phyloP scores from a whole-genome alignment of 148 eudicot genomes.

The Rhododendron kiyosumense region DNA sequence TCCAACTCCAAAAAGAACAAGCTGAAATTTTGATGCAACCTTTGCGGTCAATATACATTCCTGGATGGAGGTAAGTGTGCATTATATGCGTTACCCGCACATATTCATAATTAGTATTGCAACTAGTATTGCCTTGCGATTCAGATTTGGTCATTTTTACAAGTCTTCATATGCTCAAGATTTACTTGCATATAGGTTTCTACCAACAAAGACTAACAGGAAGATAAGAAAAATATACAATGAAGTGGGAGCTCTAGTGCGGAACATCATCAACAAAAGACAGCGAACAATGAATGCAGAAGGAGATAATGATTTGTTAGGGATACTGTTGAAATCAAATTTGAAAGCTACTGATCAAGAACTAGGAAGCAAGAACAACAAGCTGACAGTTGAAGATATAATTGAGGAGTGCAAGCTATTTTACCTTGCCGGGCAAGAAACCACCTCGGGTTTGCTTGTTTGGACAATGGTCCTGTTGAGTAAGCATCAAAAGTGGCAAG shows the following conservation, averaged over 20 bases:
- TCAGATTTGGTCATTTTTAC: background rate
- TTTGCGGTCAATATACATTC: conserved; percentile 22
- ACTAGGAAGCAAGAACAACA: background rate
- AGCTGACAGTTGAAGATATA: conserved; percentile 1
- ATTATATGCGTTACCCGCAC: background rate
- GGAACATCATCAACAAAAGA: conserved; percentile 13
- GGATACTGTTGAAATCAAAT: conserved; percentile 5
- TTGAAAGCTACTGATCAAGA: background rate
- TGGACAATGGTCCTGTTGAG: conserved; percentile 25
- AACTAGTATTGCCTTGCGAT: background rate
- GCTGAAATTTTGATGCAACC: conserved; percentile 3
- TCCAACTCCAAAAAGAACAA: conserved; percentile 26
- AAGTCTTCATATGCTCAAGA: background rate
- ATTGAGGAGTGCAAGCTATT: conserved; percentile 9
- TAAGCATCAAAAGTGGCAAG: conserved; percentile 25
- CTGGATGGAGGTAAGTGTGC: conserved; percentile 29
- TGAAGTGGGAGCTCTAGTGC: conserved; percentile 10
- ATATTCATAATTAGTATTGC: background rate
- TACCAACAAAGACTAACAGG: conserved; percentile 31
- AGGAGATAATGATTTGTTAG: background rate
- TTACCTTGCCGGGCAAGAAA: conserved; percentile 18
- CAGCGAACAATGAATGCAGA: background rate
- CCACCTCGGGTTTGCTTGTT: conserved; percentile 13
- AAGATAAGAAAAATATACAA: conserved; percentile 15
- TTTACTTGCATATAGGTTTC: conserved; percentile 12